Base-by-base conservation (phyloP, 257 asterid genomes). In the Lavandula angustifolia region DNA sequence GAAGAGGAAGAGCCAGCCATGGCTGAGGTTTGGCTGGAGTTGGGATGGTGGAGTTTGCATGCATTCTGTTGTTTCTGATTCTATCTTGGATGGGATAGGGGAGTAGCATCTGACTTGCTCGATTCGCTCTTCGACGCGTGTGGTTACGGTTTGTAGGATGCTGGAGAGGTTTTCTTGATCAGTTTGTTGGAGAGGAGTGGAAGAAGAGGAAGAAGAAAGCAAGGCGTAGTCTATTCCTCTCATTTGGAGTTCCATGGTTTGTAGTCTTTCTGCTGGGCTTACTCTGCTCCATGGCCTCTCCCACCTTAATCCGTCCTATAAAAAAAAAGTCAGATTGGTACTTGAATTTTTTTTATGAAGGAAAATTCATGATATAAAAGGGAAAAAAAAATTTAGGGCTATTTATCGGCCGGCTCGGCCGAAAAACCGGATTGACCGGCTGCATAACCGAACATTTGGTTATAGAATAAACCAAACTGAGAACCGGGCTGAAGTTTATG, bases 291-390 rank as follows among this genome's bases (percentile, higher is more conserved):
- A 82, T 0, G 85, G 80, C 63, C 72, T 84, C 78, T 88, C 96
- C 92, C 94, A 84, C 48, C 59, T 35, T 70, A 85, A 13, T 2
- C 86, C 95, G 8, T 77, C 86, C 96, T 88, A 75, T 8, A 63
- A 68, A 50, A 14, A 4, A n/a, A n/a, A 0, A 5, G 10, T 41
- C 13, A 41, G 10, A 3, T 16, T 60, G 6, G n/a, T 27, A 4
- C 27, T 27, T 9, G 0, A 22, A 22, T 22, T 22, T 22, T 22
- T 22, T 22, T 22, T 22, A 22, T 34, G 38, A 34, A 34, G 38
- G 7, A 34, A 34, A 22, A 22, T 2, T 22, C 27, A 22, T 22
- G 27, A 22, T 22, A 0, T 22, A 22, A 22, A 22, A 22, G 27
- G 27, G 2, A 22, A 2, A 22, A 22, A 22, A 22, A 22, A 22